phyloP scores from a whole-genome alignment of 768 basidiomycete genomes.

The Coprinopsis sp. region DNA sequence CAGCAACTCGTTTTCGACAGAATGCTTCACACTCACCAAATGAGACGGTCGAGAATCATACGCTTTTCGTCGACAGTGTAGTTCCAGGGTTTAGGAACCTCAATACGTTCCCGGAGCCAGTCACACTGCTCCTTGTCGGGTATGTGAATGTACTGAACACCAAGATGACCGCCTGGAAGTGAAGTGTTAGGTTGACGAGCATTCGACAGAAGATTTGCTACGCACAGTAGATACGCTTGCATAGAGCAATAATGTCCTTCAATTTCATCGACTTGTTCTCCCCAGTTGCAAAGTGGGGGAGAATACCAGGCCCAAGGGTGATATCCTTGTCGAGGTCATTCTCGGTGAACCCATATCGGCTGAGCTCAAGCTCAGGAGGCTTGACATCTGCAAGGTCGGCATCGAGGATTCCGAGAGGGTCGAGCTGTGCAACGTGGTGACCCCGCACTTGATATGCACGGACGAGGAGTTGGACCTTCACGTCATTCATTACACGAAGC shows the following conservation, averaged over 20 bases:
- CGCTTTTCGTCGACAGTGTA: slow-evolving; percentile 98
- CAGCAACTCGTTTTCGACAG: too few species aligned
- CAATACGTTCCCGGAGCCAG: slow-evolving; percentile 96
- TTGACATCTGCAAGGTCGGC: slow-evolving; percentile 74
- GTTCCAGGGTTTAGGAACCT: slow-evolving; percentile 94
- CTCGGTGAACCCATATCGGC: slow-evolving; percentile 93
- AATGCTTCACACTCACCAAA: too few species aligned
- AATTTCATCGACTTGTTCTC: slow-evolving; percentile 86
- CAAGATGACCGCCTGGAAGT: slow-evolving; percentile 71
- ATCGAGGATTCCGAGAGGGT: slow-evolving; percentile 91
- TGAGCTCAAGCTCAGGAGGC: slow-evolving; percentile 90
- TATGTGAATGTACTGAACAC: slow-evolving; percentile 92
- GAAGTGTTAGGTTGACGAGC: slow-evolving; percentile 6
- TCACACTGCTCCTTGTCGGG: slow-evolving; percentile 98
- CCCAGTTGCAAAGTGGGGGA: slow-evolving; percentile 89
- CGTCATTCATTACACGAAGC: slow-evolving; percentile 1
- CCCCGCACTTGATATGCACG: slow-evolving; percentile 99
- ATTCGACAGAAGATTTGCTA: slow-evolving; percentile 11
- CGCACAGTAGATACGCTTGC: slow-evolving; percentile 93
- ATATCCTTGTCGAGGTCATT: slow-evolving; percentile 94
- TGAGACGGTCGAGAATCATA: slow-evolving; percentile 97
- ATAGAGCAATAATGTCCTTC: slow-evolving; percentile 84
- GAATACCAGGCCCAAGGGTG: slow-evolving; percentile 89
- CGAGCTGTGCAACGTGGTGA: slow-evolving; percentile 92
- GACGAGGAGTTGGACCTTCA: slow-evolving; percentile 92